A percentile compares a stretch with the other conserved stretches of the same genome.
phyloP scores from a whole-genome alignment of 345 rosid species.

The Populus davidiana region DNA sequence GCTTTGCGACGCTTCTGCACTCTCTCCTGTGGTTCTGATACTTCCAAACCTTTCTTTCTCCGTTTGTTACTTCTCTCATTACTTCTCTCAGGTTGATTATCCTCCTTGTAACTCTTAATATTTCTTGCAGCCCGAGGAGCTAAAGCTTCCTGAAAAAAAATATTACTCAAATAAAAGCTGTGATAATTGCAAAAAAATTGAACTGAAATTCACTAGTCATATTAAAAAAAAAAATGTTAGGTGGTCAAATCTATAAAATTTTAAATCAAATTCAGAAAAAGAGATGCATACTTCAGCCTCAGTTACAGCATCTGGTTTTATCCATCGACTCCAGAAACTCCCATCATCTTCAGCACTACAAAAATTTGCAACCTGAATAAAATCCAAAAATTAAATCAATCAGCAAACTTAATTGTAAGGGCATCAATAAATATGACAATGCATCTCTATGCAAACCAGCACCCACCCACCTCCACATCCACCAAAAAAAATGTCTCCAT shows the following conservation, averaged over 20 bases:
- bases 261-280: conserved; percentile 4
- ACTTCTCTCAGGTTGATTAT: conserved; percentile 60
- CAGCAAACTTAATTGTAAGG: background rate
- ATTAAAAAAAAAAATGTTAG: background rate
- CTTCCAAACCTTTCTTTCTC: conserved; percentile 80
- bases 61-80: conserved; percentile 74
- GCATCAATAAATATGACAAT: background rate
- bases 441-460: background rate
- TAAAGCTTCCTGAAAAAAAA: conserved; percentile 62
- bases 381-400: conserved; percentile 16
- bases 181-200: background rate
- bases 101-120: conserved; percentile 91
- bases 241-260: background rate
- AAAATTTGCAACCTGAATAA: conserved; percentile 83
- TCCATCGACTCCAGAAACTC: conserved; percentile 99
- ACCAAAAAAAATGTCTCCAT: no score
- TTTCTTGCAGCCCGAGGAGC: conserved; percentile 97
- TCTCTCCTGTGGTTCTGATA: conserved; percentile 59
- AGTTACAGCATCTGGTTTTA: conserved; percentile 86
- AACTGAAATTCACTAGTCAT: background rate
- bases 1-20: conserved; percentile 77
- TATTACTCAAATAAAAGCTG: background rate
- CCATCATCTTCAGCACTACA: conserved; percentile 89
- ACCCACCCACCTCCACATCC: no score
- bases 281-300: conserved; percentile 72